phyloP scores from a whole-genome alignment of 306 rosid species.

The Medicago ruthenica region DNA sequence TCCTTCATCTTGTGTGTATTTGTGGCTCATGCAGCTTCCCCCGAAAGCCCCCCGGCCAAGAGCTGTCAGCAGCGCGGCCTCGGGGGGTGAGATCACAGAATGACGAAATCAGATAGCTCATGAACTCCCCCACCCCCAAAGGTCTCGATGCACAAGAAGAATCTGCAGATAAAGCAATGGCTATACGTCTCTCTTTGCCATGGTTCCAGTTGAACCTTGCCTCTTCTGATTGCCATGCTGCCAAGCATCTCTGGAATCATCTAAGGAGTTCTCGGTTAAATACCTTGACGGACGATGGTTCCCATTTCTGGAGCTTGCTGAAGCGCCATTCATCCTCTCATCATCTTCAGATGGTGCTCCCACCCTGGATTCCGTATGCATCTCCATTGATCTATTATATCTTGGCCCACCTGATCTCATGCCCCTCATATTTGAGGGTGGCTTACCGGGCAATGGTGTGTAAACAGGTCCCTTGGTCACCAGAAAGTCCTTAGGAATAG shows the following conservation, averaged over 20 bases:
- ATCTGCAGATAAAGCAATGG: slow-evolving; percentile 40
- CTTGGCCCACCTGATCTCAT: slow-evolving; percentile 76
- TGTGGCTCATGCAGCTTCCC: slow-evolving; percentile 38
- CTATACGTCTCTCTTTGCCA: slow-evolving; percentile 76
- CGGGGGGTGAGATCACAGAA: slow-evolving; percentile 38
- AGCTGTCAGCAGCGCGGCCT: slow-evolving; percentile 31
- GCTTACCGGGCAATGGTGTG: slow-evolving; percentile 69
- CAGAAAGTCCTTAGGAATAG: slow-evolving; percentile 87
- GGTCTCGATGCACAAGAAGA: slow-evolving; percentile 40
- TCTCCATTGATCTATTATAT: slow-evolving; percentile 76
- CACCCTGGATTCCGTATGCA: slow-evolving; percentile 74
- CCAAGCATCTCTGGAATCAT: slow-evolving; percentile 79
- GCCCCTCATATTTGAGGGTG: slow-evolving; percentile 69
- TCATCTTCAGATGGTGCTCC: slow-evolving; percentile 87
- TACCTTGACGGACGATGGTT: slow-evolving; percentile 62
- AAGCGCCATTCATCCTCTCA: slow-evolving; percentile 58
- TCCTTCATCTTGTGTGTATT: slow-evolving; percentile 27
- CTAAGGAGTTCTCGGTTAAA: slow-evolving; percentile 68
- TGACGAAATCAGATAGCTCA: slow-evolving; percentile 36
- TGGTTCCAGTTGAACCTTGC: slow-evolving; percentile 69
- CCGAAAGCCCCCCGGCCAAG: slow-evolving; percentile 34
- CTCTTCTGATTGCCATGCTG: slow-evolving; percentile 79
- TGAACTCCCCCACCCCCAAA: slow-evolving; percentile 29
- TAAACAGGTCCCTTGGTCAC: slow-evolving; percentile 63
- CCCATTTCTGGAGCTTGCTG: slow-evolving; percentile 65